Conservation (phyloP, 129 eudicot species). For the Tagetes erecta region DNA sequence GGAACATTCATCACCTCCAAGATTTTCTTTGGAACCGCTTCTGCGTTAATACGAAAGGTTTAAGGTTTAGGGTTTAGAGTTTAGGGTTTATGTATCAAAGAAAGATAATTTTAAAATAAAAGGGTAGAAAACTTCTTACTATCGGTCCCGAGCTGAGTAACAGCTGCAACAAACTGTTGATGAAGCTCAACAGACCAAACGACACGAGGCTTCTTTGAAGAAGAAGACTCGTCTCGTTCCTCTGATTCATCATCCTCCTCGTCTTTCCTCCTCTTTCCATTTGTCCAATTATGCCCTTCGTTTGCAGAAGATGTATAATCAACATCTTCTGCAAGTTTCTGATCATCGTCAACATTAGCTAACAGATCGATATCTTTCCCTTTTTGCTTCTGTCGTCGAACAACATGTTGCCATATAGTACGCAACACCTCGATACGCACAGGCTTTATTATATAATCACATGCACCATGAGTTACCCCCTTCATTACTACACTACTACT, state of each 20-base stretch:
- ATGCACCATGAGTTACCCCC: slow-evolving; percentile 94
- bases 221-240: slow-evolving; percentile 71
- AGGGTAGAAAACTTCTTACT: slow-evolving; percentile 50
- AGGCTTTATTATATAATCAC: slow-evolving; percentile 87
- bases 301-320: slow-evolving; percentile 66
- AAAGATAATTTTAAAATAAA: not conserved
- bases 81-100: not conserved
- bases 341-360: slow-evolving; percentile 62
- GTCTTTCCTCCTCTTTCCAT: slow-evolving; percentile 65
- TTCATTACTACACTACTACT: slow-evolving; percentile 72
- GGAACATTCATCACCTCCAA: slow-evolving; percentile 94
- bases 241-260: slow-evolving; percentile 48
- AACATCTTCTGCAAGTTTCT: slow-evolving; percentile 54
- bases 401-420: slow-evolving; percentile 92
- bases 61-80: not conserved
- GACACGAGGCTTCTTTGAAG: slow-evolving; percentile 78
- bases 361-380: slow-evolving; percentile 69
- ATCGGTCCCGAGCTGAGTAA: slow-evolving; percentile 85
- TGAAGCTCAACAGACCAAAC: slow-evolving; percentile 95
- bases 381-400: slow-evolving; percentile 63
- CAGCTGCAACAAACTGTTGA: slow-evolving; percentile 82
- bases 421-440: slow-evolving; percentile 81
- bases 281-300: slow-evolving; percentile 64
- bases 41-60: slow-evolving; percentile 39
- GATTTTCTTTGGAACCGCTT: slow-evolving; percentile 94